A percentile compares a stretch with the other conserved stretches of the same genome.
Evolutionary conservation across 225 moss, liverwort and hornwort species (phyloP).

Genomic region (Rhytidiadelphus loreus): DNA sequence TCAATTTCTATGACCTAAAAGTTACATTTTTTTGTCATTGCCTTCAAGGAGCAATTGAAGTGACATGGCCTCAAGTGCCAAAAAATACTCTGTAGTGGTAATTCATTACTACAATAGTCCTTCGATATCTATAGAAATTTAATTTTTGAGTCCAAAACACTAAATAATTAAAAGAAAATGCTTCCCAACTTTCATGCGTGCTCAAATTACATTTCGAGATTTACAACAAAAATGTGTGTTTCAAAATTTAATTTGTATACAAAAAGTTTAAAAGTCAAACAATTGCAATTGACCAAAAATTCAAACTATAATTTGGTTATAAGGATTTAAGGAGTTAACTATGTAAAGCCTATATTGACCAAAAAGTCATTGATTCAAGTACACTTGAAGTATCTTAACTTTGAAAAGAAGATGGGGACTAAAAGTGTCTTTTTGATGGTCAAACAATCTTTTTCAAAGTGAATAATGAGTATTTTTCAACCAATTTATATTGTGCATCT

Average conservation of each 20-base stretch:
- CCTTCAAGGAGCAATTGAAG: rapidly evolving
- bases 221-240: not conserved
- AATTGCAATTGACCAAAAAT: not conserved
- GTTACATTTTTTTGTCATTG: not conserved
- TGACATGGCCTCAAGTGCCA: not conserved
- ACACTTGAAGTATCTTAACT: no score
- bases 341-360: rapidly evolving
- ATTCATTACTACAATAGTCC: not conserved
- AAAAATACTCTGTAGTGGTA: not conserved
- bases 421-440: not conserved
- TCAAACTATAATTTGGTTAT: not conserved
- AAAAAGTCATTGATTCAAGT: no score
- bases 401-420: not conserved
- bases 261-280: not conserved
- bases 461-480: rapidly evolving
- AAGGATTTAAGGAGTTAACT: not conserved
- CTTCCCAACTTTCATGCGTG: not conserved
- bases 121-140: not conserved
- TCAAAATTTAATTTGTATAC: rapidly evolving
- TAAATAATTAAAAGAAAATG: no score
- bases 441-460: rapidly evolving
- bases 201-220: not conserved
- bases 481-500: not conserved
- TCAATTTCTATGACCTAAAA: not conserved
- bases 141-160: not conserved